Evolutionary conservation across 2,329 filamentous ascomycete species (phyloP), one percentile per base, ranked within the genome.

Genomic region (Diaporthe australafricana): DNA sequence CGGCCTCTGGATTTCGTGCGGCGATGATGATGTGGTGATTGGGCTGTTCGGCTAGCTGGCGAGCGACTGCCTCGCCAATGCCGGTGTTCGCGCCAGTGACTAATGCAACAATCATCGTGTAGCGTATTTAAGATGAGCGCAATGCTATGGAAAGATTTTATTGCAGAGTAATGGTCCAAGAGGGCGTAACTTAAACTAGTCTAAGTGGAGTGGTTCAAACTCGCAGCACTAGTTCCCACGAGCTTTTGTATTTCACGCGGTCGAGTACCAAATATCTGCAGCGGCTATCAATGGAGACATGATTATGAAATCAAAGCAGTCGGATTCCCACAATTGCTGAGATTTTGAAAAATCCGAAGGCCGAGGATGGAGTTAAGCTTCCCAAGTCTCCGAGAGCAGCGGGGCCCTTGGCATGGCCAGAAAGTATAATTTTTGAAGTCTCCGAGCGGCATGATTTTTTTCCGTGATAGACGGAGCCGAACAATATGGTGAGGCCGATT

Each of bases 21-120:
- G 79, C 80, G 5, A 83, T 76, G 14, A 83, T 75, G 27, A 83
- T 78, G 60, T 81, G 80, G 72, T 77, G 80, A 32, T 72, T 69
- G 14, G 78, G 77, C 6, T 74, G 74, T 12, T 62, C 73, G 22
- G 79, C 79, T 4, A 81, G 74, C 45, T 35, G 48, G n/a, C 45
- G 65, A 30, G 65, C 63, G 9, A 53, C 22, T 27, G 63, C 63
- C 47, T 50, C 42, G 30, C 63, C 63, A 68, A 68, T 40, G 6
- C 63, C 63, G 9, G 45, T 12, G 63, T 68, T 55, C 1, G 45
- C 70, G 17, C 70, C 70, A 0, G 63, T 63, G 12, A 72, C n/a
- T n/a, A 57, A 25, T 11, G 32, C n/a, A 14, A 57, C 32, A 40
- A 11, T 12, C 32, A 57, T 57, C 2, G 6, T 25, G n/a, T 40